These are phyloP conservation scores for Leccinum uliginosum DNA, from an alignment of 768 basidiomycete species.

Conservation along the genomic window DNA sequence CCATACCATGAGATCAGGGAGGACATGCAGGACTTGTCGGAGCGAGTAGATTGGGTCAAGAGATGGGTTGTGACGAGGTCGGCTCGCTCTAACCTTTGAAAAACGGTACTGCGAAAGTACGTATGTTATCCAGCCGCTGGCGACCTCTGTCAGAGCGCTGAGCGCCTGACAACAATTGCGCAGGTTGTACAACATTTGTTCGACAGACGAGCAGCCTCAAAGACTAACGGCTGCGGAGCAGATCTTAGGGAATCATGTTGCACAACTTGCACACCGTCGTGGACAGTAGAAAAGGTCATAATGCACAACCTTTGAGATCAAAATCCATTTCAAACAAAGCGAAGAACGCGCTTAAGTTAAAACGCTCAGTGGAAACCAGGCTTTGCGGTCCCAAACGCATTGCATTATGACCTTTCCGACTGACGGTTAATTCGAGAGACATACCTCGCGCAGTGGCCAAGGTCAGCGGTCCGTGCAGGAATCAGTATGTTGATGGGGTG, in stretches of 20 bases:
- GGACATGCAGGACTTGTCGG: conserved; percentile 37
- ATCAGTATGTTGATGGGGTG: not conserved
- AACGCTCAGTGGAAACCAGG: conserved; percentile 10
- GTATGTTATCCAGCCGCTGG: not conserved
- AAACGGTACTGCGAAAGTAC: not conserved
- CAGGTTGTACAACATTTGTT: not conserved
- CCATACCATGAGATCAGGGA: conserved; percentile 42
- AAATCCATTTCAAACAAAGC: conserved; percentile 11
- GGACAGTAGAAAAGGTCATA: conserved; percentile 26
- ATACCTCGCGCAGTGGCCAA: conserved; percentile 8
- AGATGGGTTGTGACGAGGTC: conserved; percentile 5
- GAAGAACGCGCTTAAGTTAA: not conserved
- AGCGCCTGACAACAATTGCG: not conserved
- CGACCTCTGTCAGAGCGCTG: not conserved
- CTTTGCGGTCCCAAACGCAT: conserved; percentile 21
- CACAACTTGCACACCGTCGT: not conserved
- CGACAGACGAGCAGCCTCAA: not conserved
- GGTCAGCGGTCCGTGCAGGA: not conserved
- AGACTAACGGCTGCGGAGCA: conserved; percentile 7
- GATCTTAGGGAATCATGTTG: not conserved
- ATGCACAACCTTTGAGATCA: conserved; percentile 23
- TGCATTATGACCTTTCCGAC: conserved; percentile 26
- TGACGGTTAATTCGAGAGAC: conserved; percentile 10
- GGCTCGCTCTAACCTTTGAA: conserved; percentile 9
- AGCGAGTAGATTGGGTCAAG: conserved; percentile 22